These are phyloP conservation scores for Kwoniella shandongensis DNA, from an alignment of 768 basidiomycete species.

Conservation along the genomic window DNA sequence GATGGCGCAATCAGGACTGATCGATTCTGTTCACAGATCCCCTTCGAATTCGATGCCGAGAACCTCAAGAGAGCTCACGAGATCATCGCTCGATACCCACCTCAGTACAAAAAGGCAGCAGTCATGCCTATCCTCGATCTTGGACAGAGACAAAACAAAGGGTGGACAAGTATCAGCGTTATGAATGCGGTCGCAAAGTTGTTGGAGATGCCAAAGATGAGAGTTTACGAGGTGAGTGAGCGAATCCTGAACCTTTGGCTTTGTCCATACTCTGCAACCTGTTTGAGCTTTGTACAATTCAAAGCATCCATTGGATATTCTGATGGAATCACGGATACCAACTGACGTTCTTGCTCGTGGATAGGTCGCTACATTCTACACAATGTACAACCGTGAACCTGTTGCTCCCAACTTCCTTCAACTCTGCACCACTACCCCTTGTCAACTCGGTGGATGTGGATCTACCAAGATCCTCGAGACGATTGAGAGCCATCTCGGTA, in stretches of 20 bases:
- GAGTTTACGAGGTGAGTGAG: constrained; percentile 74
- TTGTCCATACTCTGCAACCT: neutral
- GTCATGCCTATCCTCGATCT: constrained; percentile 95
- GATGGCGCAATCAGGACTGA: neutral
- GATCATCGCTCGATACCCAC: constrained; percentile 89
- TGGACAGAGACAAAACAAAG: constrained; percentile 95
- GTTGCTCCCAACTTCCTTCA: constrained; percentile 93
- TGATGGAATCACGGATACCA: no score
- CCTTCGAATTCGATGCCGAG: constrained; percentile 77
- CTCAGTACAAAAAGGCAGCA: constrained; percentile 98
- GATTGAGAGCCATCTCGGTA: constrained; percentile 75
- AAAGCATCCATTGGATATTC: no score
- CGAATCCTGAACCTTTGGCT: neutral
- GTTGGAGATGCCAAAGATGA: constrained; percentile 93
- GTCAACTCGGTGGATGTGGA: constrained; percentile 76
- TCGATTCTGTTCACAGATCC: constrained; percentile 61
- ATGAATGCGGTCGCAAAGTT: constrained; percentile 98
- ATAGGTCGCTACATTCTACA: constrained; percentile 95
- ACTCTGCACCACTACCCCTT: constrained; percentile 98
- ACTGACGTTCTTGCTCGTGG: no score
- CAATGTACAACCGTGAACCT: constrained; percentile 99
- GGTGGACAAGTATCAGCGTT: constrained; percentile 96
- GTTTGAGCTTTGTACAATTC: no score
- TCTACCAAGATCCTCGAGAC: constrained; percentile 87
- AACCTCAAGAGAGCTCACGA: constrained; percentile 83